These are phyloP conservation scores for Annulohypoxylon moriforme DNA, from an alignment of 495 filamentous ascomycete species.

Conservation along the genomic window DNA sequence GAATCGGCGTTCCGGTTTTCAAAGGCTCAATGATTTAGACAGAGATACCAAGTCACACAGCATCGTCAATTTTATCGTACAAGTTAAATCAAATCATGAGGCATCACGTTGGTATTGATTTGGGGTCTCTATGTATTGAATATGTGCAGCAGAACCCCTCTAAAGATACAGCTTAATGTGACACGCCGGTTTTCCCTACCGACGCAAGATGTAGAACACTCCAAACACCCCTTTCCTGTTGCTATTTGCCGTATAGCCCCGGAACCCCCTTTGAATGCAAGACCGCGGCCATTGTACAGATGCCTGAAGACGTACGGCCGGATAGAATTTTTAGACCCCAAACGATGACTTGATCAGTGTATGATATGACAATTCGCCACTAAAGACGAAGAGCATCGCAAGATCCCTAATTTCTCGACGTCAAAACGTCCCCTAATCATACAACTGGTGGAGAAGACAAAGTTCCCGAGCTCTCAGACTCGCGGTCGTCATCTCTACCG, in stretches of 20 bases:
- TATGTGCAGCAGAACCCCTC: conserved; percentile 44
- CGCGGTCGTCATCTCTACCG: conserved; percentile 53
- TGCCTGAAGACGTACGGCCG: conserved; percentile 21
- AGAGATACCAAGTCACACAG: conserved; percentile 34
- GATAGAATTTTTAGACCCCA: conserved; percentile 9
- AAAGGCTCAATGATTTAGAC: conserved; percentile 13
- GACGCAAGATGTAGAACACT: conserved; percentile 37
- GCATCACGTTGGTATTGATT: conserved; percentile 1
- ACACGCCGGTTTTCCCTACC: conserved; percentile 28
- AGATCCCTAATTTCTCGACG: conserved; percentile 5
- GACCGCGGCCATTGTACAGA: conserved; percentile 42
- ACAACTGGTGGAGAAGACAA: conserved; percentile 60
- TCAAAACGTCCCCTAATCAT: conserved; percentile 25
- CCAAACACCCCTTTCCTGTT: conserved; percentile 29
- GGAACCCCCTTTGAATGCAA: conserved; percentile 45
- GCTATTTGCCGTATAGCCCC: conserved; percentile 30
- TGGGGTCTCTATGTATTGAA: conserved; percentile 24
- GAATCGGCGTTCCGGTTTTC: conserved; percentile 20
- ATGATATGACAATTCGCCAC: conserved; percentile 5
- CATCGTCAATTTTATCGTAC: neutral
- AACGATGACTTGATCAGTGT: neutral
- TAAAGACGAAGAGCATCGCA: conserved; percentile 4
- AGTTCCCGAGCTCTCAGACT: conserved; percentile 63
- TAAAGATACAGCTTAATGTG: conserved; percentile 37
- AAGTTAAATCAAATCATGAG: conserved; percentile 12